A percentile compares a stretch with the other conserved stretches of the same genome.
Evolutionary conservation across 768 basidiomycete genomes (phyloP).

Genomic region (Tephrocybe sp.): DNA sequence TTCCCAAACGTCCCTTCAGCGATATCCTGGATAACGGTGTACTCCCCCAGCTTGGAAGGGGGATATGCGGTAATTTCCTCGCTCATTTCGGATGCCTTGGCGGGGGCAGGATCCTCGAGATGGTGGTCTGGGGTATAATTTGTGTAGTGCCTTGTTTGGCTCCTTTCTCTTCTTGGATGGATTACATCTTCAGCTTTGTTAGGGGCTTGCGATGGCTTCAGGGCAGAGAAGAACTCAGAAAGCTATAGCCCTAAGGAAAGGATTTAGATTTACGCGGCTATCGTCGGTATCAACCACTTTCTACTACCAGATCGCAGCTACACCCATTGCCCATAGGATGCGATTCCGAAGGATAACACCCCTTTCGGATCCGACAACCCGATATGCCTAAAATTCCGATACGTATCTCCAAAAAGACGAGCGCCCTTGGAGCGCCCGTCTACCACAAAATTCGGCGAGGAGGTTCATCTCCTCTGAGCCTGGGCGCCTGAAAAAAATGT

Average conservation of each 20-base stretch:
- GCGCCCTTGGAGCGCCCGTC: neutral
- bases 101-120: slow-evolving; percentile 20
- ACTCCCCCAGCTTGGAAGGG: slow-evolving; percentile 84
- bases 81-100: slow-evolving; percentile 25
- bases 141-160: slow-evolving; percentile 20
- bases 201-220: neutral
- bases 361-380: slow-evolving; percentile 4
- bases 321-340: neutral
- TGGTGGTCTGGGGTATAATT: slow-evolving; percentile 29
- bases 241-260: neutral
- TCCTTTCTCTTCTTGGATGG: neutral
- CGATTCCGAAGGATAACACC: neutral
- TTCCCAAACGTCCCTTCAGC: slow-evolving; percentile 98
- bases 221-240: neutral
- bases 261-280: neutral
- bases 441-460: neutral
- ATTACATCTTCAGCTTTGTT: neutral
- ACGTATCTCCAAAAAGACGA: slow-evolving; percentile 9
- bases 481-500: too few species aligned
- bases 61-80: slow-evolving; percentile 37
- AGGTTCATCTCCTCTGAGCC: too few species aligned
- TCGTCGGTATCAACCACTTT: neutral
- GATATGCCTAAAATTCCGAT: slow-evolving; percentile 10
- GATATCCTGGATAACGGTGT: slow-evolving; percentile 82
- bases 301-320: neutral